Percentiles rank a stretch among this genome's conserved stretches.
These are phyloP conservation scores for Persicaria maculosa DNA, from an alignment of 148 eudicot species.

Conservation along the genomic window DNA sequence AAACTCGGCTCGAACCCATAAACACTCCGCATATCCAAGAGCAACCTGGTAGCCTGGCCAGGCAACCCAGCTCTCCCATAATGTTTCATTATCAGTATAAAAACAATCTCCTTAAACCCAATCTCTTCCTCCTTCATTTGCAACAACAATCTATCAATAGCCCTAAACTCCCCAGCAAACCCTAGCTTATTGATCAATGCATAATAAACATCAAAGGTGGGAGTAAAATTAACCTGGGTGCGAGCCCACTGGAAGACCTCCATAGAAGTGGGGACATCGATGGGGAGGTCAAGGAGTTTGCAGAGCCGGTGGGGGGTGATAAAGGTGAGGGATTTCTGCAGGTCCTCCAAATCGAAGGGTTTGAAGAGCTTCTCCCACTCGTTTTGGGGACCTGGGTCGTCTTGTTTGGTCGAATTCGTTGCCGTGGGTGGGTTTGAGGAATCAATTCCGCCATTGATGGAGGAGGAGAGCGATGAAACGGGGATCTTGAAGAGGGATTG, in stretches of 20 bases:
- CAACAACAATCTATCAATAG: slow-evolving; percentile 58
- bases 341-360: slow-evolving; percentile 76
- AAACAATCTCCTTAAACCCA: slow-evolving; percentile 58
- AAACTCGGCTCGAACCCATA: slow-evolving; percentile 59
- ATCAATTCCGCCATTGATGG: neutral
- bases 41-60: slow-evolving; percentile 83
- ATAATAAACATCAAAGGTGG: slow-evolving; percentile 76
- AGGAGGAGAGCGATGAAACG: neutral
- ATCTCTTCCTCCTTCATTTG: slow-evolving; percentile 76
- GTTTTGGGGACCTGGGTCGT: slow-evolving; percentile 28
- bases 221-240: slow-evolving; percentile 64
- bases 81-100: slow-evolving; percentile 68
- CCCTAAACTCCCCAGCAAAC: slow-evolving; percentile 50
- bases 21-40: slow-evolving; percentile 75
- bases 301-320: slow-evolving; percentile 65
- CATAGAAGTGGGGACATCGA: slow-evolving; percentile 69
- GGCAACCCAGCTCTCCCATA: slow-evolving; percentile 76
- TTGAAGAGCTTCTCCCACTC: slow-evolving; percentile 80
- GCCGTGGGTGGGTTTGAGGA: neutral
- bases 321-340: slow-evolving; percentile 47
- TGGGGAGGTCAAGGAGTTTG: slow-evolving; percentile 70
- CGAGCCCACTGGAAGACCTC: slow-evolving; percentile 73
- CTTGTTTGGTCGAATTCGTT: slow-evolving; percentile 12
- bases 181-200: slow-evolving; percentile 67
- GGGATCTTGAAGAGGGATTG: slow-evolving; percentile 1